Evolutionary conservation across 2,329 filamentous ascomycete species (phyloP), one percentile per base, ranked within the genome.

Genomic region (Colletotrichum liaoningense): DNA sequence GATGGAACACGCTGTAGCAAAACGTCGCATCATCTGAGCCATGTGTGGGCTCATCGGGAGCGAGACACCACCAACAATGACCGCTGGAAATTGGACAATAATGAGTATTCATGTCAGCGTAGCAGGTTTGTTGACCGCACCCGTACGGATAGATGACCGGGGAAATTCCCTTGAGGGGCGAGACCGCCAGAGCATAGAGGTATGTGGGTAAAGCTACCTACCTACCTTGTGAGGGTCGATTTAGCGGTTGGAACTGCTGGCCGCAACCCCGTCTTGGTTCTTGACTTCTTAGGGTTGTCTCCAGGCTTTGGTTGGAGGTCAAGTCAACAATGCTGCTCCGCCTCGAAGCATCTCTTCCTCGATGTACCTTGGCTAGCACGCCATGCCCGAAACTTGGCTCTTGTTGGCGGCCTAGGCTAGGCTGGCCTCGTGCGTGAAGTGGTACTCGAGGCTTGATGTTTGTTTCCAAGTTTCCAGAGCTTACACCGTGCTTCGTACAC

Each of bases 21-120:
- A 35, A 66, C 60, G 71, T 73, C 60, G 65, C 67, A 66, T 73
- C 67, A 70, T 66, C 71, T 70, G 46, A 24, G 63, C 33, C 55
- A 26, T 24, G 26, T 54, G 54, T 58, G 38, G 11, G 65, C 64
- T 72, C 57, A 68, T 67, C 28, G 8, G 8, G 22, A 54, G 54
- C 49, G 24, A 70, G 42, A 60, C 57, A 46, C 46, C 56, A 46
- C 24, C 26, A 11, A 22, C 42, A 30, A 28, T 22, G 24, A 24
- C 24, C 24, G 35, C 30, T 26, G 62, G 33, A 49, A 5, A 26
- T 12, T 38, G 52, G 28, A 38, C 35, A 38, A 49, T 35, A 64
- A 33, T 28, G 62, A 55, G 22, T 28, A 1, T 55, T 49, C 19
- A 49, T n/a, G 19, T 49, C 46, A 30, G 62, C 9, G n/a, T 28